Base-by-base conservation (phyloP, 495 filamentous ascomycete genomes). In the Pyrenula aspistea region DNA sequence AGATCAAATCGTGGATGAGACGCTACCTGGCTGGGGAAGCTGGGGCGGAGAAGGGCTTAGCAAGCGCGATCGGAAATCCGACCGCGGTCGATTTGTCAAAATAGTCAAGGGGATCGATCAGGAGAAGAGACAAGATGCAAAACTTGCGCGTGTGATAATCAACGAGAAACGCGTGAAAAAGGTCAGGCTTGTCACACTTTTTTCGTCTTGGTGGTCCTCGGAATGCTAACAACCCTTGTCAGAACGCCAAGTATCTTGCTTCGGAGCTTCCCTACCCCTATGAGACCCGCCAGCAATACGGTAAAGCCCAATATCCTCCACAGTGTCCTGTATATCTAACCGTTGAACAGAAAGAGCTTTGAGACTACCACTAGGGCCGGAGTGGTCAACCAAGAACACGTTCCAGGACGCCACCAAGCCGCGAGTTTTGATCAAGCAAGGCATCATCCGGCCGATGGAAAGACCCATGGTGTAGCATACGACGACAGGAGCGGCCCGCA, bases 251-350 rank as follows among this genome's bases (percentile, higher is more conserved):
- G 63, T 97, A 93, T 66, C 77, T 96, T 58, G 89, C 94, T 10
- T 81, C 82, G 10, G 75, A 77, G 57, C 75, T 98, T 53, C 93
- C 93, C 48, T 86, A 90, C 71, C 87, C 84, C 10, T 97, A 89
- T 68, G 93, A 95, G 75, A 86, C 78, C 22, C 80, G 78, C 61
- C 75, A 84, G 60, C 91, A 98, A 73, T 98, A 98, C 73, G 93
- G 97, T 72, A 77, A 91, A 25, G 86, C 84, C 58, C 72, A 97
- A 23, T 79, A 91, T 24, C 63, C 96, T 55, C 93, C 94, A 12
- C 81, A 96, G 24, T 93, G 94, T 4, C 90, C 88, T 1, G 94
- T 97, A 71, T 96, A 91, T 89, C 80, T 80, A 60, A 96, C 93
- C 12, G n/a, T n/a, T n/a, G n/a, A n/a, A n/a, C n/a, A n/a, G 93